Evolutionary conservation across 768 basidiomycete genomes (phyloP).

Genomic region (Suillus sp.): DNA sequence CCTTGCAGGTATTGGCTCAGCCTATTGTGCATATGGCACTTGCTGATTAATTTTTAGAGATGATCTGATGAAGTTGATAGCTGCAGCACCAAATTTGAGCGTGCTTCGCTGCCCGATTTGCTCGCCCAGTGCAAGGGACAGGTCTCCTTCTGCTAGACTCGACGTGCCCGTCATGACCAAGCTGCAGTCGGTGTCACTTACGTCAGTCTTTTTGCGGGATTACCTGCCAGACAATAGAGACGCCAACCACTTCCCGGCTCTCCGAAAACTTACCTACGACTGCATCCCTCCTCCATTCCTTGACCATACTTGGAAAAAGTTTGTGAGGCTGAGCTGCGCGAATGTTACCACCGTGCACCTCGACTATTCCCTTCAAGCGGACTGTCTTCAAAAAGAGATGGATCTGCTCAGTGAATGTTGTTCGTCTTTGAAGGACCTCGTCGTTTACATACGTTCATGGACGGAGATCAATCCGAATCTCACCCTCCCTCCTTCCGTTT

Average conservation of each 20-base stretch:
- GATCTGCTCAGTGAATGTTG: slow-evolving; percentile 30
- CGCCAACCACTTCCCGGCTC: slow-evolving; percentile 31
- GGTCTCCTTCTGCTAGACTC: slow-evolving; percentile 19
- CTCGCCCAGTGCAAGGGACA: slow-evolving; percentile 26
- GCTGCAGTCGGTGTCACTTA: slow-evolving; percentile 28
- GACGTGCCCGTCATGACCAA: slow-evolving; percentile 32
- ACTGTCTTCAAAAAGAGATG: slow-evolving; percentile 28
- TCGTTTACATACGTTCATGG: slow-evolving; percentile 30
- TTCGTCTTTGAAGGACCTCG: slow-evolving; percentile 25
- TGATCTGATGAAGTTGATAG: slow-evolving; percentile 31
- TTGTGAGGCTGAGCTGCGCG: slow-evolving; percentile 27
- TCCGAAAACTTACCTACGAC: slow-evolving; percentile 34
- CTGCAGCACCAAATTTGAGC: slow-evolving; percentile 28
- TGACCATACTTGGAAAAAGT: slow-evolving; percentile 30
- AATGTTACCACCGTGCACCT: slow-evolving; percentile 31
- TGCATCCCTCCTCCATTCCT: slow-evolving; percentile 34
- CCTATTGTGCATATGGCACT: neutral
- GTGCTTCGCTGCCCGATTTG: slow-evolving; percentile 32
- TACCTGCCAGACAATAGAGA: slow-evolving; percentile 32
- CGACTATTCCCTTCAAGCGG: slow-evolving; percentile 29
- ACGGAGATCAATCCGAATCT: slow-evolving; percentile 24
- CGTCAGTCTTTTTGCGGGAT: slow-evolving; percentile 32
- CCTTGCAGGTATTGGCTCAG: slow-evolving; percentile 27
- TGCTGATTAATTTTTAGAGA: slow-evolving; percentile 21
- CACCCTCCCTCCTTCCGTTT: slow-evolving; percentile 26